Base-by-base conservation (phyloP, 2,329 filamentous ascomycete species). In the Nothophoma quercina region DNA sequence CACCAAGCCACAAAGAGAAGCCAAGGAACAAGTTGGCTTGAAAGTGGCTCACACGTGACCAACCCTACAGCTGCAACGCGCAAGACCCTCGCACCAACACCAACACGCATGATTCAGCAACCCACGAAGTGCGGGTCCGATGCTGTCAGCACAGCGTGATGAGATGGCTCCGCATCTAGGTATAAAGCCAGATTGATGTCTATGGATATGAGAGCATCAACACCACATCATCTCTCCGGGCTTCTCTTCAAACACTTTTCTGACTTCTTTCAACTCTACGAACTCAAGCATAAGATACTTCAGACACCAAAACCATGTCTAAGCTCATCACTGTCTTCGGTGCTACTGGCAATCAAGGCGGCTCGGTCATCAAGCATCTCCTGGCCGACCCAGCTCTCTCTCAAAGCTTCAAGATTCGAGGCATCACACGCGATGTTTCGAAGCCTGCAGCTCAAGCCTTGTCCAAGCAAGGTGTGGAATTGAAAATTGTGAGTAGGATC, bases 271-370 rank as follows among this genome's bases (percentile, higher is more conserved):
- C 6, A 26, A 8, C 13, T 33, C 5, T n/a, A n/a, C n/a, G n/a
- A n/a, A n/a, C n/a, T n/a, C n/a, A n/a, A n/a, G n/a, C n/a, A n/a
- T n/a, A n/a, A n/a, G n/a, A n/a, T n/a, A n/a, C n/a, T n/a, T n/a
- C n/a, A n/a, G n/a, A n/a, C n/a, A n/a, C n/a, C n/a, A n/a, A n/a
- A n/a, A n/a, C n/a, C 30, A 67, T 67, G 65, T 65, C 62, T 8
- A 68, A 68, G 28, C 51, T 64, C 41, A 57, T 69, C 30, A 66
- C 60, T 25, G 73, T 84, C 19, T 81, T 83, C 42, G 81, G 81
- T 7, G 81, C 80, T 18, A 84, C 81, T 0, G 81, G 81, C 52
- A 75, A 79, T 28, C 82, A 84, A 64, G 81, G 82, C 15, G 71
- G 78, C 9, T 79, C 79, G 7, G 72, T 83, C 7, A 70, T 83